Evolutionary conservation across 2,329 filamentous ascomycete species (phyloP), one percentile per base, ranked within the genome.

Genomic region (Spiromastix sp.): DNA sequence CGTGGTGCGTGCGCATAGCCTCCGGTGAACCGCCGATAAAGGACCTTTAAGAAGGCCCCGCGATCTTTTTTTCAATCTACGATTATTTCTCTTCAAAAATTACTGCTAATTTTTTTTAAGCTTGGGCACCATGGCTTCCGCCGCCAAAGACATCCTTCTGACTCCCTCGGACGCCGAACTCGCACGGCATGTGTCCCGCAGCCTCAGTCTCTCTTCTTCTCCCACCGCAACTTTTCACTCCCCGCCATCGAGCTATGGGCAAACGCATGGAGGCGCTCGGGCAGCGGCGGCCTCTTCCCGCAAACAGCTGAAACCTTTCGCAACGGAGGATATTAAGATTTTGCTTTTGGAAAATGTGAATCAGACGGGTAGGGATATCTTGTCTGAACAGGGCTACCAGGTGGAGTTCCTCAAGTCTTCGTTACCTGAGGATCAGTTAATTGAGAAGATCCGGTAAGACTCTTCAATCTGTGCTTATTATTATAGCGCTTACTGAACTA

Each of bases 281-380:
- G 58, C 60, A 27, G 61, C 70, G 22, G 50, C 63, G 47, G 61
- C 66, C 36, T 50, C 59, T 11, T 30, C 30, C 5, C 24, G 32
- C 10, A 95, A 94, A 64, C 81, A 81, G 48, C 67, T 98, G 48
- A 95, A 95, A 67, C 91, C 91, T 11, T 98, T 98, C 65, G 81
- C 89, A 56, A 91, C 86, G 15, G 79, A 89, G 55, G 89, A 96
- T 56, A 86, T 98, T 65, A 96, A 95, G 67, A 93, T 98, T 38
- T 66, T 98, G 38, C 72, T 98, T 12, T 69, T 98, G 20, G 91
- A 98, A 60, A 98, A 96, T 63, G 84, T 98, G 54, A 98, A 98
- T 59, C 69, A 85, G 62, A 85, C 85, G 16, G 91, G 91, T 10
- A 75, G 78, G 50, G 79, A 93, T 30, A 87, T 95, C 38, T 70